A percentile compares a stretch with the other conserved stretches of the same genome.
phyloP scores from a whole-genome alignment of 257 asterid genomes.

The Solanum pimpinellifolium region DNA sequence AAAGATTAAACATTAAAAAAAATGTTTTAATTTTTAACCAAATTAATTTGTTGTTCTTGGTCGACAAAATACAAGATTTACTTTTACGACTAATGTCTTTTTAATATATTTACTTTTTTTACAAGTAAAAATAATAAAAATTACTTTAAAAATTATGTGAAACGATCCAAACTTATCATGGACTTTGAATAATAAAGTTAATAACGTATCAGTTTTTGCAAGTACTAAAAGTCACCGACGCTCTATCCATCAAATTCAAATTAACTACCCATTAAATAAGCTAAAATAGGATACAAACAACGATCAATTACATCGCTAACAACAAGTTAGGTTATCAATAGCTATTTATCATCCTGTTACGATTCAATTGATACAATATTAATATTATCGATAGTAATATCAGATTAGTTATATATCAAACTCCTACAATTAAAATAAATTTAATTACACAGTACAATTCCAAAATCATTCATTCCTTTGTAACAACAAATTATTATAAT shows the following conservation, averaged over 20 bases:
- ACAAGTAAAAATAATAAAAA: neutral
- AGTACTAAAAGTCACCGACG: accelerated
- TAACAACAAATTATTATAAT: too few species aligned
- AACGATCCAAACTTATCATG: neutral
- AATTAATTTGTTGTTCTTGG: neutral
- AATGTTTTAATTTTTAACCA: neutral
- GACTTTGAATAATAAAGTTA: neutral
- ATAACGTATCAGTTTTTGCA: neutral
- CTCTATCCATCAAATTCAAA: neutral
- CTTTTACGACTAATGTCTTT: neutral
- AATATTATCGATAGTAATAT: too few species aligned
- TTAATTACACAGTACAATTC: too few species aligned
- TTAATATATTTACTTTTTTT: neutral
- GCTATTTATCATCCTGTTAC: too few species aligned
- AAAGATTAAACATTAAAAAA: neutral
- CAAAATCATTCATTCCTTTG: too few species aligned
- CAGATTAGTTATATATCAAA: neutral
- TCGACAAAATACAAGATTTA: neutral
- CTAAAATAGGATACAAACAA: neutral
- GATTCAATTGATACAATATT: too few species aligned
- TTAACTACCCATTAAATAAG: neutral
- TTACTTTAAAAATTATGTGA: neutral
- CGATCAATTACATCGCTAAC: neutral
- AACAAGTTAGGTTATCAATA: too few species aligned
- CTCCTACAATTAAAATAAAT: neutral